These are phyloP conservation scores for Scenedesmus sp. DNA, from an alignment of 163 green algal species.

Conservation along the genomic window DNA sequence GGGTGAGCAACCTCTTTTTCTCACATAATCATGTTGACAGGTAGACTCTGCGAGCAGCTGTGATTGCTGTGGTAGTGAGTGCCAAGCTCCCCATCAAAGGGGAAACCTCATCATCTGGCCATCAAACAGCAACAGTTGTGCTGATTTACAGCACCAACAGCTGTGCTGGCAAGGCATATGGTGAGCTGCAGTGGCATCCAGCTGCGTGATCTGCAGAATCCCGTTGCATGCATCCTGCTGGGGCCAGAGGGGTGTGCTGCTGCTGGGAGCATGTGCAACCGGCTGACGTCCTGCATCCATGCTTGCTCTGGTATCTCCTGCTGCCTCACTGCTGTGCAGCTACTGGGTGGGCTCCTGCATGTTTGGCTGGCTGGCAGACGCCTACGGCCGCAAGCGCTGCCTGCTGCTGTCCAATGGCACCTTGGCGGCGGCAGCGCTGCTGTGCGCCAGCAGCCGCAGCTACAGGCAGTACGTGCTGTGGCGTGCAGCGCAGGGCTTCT, in stretches of 20 bases:
- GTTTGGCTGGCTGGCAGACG: slow-evolving; percentile 41
- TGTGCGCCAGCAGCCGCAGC: slow-evolving; percentile 10
- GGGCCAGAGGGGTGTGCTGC: no score
- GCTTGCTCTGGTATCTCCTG: background rate
- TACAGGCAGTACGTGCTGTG: background rate
- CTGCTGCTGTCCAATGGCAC: slow-evolving; percentile 19
- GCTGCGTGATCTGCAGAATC: no score
- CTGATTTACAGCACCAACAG: no score
- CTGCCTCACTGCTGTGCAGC: background rate
- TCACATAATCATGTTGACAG: no score
- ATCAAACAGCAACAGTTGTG: no score
- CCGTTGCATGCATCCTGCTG: no score
- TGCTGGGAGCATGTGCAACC: background rate
- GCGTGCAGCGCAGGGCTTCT: slow-evolving; percentile 10
- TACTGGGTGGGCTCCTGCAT: slow-evolving; percentile 7
- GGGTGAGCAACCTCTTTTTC: slow-evolving; percentile 14
- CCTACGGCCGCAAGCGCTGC: slow-evolving; percentile 3
- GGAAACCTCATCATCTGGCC: no score
- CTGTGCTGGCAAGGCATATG: no score
- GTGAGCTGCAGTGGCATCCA: no score
- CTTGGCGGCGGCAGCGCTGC: background rate
- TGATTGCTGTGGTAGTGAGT: no score
- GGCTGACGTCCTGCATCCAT: background rate
- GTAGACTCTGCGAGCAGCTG: no score
- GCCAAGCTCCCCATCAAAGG: no score